Conservation (phyloP, 345 rosid species). For the Gossypium herbaceum region DNA sequence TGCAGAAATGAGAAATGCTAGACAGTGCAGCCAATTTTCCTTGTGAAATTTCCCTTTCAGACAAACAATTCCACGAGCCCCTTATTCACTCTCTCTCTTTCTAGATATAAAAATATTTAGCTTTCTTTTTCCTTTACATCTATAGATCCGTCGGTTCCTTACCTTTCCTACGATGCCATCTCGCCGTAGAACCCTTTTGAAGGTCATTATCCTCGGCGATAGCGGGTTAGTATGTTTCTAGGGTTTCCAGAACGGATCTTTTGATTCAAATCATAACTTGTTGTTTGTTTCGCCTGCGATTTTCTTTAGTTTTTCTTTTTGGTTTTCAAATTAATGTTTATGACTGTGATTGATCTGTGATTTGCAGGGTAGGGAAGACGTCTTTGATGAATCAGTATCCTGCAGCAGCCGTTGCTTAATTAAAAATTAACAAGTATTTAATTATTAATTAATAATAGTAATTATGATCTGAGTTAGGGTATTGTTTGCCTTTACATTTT, state of each 20-base stretch:
- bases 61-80: neutral
- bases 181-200: slow-evolving; percentile 77
- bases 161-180: slow-evolving; percentile 31
- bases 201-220: slow-evolving; percentile 96
- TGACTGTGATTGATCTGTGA: slow-evolving; percentile 8
- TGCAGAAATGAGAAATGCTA: neutral
- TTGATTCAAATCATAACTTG: neutral
- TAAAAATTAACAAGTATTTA: neutral
- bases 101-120: no score
- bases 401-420: neutral
- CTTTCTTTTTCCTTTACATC: neutral
- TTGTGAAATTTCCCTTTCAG: neutral
- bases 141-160: slow-evolving; percentile 16
- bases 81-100: neutral
- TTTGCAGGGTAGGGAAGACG: slow-evolving; percentile 66
- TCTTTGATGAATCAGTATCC: slow-evolving; percentile 97
- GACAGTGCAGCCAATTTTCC: neutral
- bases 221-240: slow-evolving; percentile 57
- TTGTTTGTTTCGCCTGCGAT: neutral
- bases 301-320: no score
- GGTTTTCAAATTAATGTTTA: neutral
- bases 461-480: neutral
- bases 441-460: neutral
- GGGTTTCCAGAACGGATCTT: neutral
- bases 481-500: neutral